Conservation (phyloP, 2,329 filamentous ascomycete species). For the Colletotrichum kahawae region DNA sequence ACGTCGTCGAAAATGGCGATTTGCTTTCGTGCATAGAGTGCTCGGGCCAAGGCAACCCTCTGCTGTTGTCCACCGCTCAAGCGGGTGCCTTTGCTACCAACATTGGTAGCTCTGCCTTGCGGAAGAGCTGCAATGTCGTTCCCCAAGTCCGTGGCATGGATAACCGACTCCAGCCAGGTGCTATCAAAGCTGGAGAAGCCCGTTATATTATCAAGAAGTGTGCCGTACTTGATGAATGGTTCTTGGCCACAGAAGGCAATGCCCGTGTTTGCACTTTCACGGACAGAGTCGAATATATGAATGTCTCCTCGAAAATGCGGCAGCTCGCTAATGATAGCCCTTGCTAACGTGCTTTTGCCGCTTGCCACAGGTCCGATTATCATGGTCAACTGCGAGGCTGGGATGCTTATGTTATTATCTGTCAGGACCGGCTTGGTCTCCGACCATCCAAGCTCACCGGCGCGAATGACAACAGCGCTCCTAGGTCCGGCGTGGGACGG, state of each 20-base stretch:
- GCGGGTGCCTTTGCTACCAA: conserved; percentile 44
- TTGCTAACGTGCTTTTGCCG: conserved; percentile 44
- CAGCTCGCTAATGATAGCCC: conserved; percentile 34
- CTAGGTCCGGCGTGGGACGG: not conserved
- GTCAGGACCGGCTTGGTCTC: conserved; percentile 27
- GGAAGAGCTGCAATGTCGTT: conserved; percentile 35
- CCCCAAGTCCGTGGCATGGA: conserved; percentile 37
- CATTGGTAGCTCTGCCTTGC: conserved; percentile 35
- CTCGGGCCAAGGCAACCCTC: conserved; percentile 50
- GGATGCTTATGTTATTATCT: conserved; percentile 35
- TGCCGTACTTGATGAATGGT: conserved; percentile 35
- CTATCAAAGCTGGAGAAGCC: conserved; percentile 33
- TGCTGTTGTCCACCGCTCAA: conserved; percentile 51
- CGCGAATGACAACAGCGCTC: not conserved
- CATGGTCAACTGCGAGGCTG: conserved; percentile 34
- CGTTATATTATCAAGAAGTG: conserved; percentile 41
- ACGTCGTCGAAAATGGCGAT: conserved; percentile 51
- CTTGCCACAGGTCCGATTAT: conserved; percentile 42
- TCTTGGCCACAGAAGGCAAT: conserved; percentile 38
- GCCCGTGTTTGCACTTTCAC: not conserved
- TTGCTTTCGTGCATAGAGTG: conserved; percentile 43
- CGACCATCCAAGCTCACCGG: conserved; percentile 35
- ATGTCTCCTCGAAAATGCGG: conserved; percentile 13
- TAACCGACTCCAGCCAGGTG: conserved; percentile 31
- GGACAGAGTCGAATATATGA: conserved; percentile 1